Conservation (phyloP, 768 basidiomycete genomes). For the Dacryopinax primogenitus region DNA sequence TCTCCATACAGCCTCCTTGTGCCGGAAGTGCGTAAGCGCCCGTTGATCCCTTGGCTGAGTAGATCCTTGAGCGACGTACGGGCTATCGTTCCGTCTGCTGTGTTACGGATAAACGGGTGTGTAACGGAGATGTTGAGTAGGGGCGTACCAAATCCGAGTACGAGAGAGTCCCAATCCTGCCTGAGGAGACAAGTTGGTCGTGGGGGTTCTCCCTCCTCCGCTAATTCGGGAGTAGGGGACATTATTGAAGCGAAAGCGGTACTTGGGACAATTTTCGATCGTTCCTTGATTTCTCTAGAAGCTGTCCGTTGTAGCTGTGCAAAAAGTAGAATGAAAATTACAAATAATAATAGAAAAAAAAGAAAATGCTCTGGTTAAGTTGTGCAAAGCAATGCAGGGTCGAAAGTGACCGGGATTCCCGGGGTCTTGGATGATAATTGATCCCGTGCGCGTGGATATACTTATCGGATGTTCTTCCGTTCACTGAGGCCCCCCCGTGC, state of each 20-base stretch:
- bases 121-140: not conserved
- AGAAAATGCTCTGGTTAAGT: not conserved
- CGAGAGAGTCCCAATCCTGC: not conserved
- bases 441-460: not conserved
- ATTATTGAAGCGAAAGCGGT: not conserved
- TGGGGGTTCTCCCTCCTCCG: no score
- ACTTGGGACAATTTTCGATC: no score
- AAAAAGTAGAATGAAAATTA: no score
- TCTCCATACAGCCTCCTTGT: constrained; percentile 30
- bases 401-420: no score
- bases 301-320: no score
- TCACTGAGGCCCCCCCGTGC: not conserved
- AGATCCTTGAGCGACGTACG: not conserved
- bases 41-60: not conserved
- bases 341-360: not conserved
- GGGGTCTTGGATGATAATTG: not conserved
- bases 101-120: not conserved
- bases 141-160: not conserved
- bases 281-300: no score
- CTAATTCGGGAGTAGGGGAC: not conserved
- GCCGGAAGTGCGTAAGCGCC: not conserved
- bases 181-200: not conserved
- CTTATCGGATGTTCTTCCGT: not conserved
- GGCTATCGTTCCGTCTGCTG: not conserved
- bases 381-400: not conserved